Percentiles rank a stretch among this genome's conserved stretches.
These are phyloP conservation scores for Crassisporium funariophilum DNA, from an alignment of 768 basidiomycete genomes.

Conservation along the genomic window DNA sequence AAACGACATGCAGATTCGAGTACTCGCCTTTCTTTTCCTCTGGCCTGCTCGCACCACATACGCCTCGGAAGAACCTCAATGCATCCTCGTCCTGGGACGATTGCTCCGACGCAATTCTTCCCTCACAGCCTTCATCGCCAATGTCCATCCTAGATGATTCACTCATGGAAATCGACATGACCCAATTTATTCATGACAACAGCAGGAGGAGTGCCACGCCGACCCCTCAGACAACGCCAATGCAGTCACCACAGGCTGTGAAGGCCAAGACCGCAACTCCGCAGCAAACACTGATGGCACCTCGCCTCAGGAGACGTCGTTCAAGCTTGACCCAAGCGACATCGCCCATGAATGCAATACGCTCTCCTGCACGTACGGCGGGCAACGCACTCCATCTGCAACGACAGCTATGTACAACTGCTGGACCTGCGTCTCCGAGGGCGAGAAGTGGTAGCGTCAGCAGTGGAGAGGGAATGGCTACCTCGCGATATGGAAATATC, in stretches of 20 bases:
- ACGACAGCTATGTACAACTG: constrained; percentile 43
- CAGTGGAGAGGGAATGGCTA: constrained; percentile 11
- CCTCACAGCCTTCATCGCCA: constrained; percentile 11
- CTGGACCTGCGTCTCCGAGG: constrained; percentile 31
- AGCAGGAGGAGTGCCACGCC: constrained; percentile 26
- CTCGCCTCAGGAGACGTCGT: constrained; percentile 59
- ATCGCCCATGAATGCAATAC: constrained; percentile 59
- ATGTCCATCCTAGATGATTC: constrained; percentile 12
- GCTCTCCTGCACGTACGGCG: constrained; percentile 55
- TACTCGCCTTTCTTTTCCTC: constrained; percentile 76
- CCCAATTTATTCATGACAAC: constrained; percentile 8
- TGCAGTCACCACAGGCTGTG: constrained; percentile 2
- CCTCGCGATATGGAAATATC: constrained; percentile 20
- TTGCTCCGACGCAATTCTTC: constrained; percentile 24
- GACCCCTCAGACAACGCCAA: constrained; percentile 28
- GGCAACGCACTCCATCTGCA: constrained; percentile 53
- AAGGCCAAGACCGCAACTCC: constrained; percentile 14
- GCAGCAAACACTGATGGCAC: constrained; percentile 21
- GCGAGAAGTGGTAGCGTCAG: constrained; percentile 50
- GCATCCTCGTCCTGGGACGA: constrained; percentile 24
- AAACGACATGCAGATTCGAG: constrained; percentile 15
- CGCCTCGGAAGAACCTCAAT: constrained; percentile 14
- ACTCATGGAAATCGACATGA: constrained; percentile 24
- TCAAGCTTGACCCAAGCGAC: constrained; percentile 59
- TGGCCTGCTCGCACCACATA: constrained; percentile 60